Evolutionary conservation across 169 alveolate species (phyloP), one percentile per base, ranked within the genome.

Genomic region (Eimeria maxima): DNA sequence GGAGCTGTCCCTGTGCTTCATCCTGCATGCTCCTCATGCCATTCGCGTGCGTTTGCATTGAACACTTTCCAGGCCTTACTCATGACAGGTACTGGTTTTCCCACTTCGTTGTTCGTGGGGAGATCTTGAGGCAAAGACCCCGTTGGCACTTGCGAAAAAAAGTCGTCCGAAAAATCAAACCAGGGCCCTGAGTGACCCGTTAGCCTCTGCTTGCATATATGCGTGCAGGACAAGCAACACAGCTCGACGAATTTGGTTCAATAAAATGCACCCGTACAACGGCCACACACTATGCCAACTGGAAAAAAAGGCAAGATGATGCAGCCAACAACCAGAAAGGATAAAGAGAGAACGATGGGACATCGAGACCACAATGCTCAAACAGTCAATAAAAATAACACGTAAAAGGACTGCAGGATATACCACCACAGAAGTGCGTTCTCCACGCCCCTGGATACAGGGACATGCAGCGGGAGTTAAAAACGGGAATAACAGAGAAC

Each of bases 81-180:
- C 57, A 87, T 87, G 1, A 22, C 57, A 16, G 81, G 83, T 16
- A 65, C 93, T 20, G 93, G 67, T 83, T 87, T 87, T 22, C 81
- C 93, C 47, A 87, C 81, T 87, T 87, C 81, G 63, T 87, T 87
- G 80, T 65, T 87, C 5, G 93, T 87, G 78, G 80, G 76, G 38
- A 65, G 60, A 0, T 87, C 81, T 20, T 27, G 14, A 47, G 67
- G 81, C 57, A 87, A 53, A 38, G 80, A 16, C 4, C 67, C 93
- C 47, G 45, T 6, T 3, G 45, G 93, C 27, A 65, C 45, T n/a
- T 60, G 60, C 14, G 67, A 22, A 29, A 87, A 87, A 42, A 63
- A 87, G 18, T 87, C 93, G 13, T 87, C 93, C 27, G 93, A 29
- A 60, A 87, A 87, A 29, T 87, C 93, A 87, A 87, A 87, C 93